Evolutionary conservation across 208 protist species (phyloP).

Genomic region (Naegleria lovaniensis): DNA sequence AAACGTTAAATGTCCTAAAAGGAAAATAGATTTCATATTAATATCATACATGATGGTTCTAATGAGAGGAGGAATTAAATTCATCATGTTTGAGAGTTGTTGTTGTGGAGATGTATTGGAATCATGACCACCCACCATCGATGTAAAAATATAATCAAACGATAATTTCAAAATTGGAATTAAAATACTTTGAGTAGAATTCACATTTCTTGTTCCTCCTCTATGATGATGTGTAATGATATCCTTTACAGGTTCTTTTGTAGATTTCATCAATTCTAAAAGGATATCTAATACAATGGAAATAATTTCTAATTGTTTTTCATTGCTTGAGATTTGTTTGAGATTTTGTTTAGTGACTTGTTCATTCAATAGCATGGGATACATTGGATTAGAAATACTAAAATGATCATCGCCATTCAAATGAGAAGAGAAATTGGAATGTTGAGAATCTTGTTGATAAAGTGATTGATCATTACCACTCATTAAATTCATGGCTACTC

Average conservation of each 20-base stretch:
- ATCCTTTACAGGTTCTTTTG: not conserved
- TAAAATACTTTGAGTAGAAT: not conserved
- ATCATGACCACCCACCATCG: not conserved
- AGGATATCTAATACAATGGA: not conserved
- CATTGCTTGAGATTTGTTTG: not conserved
- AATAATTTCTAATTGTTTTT: not conserved
- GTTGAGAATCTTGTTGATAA: too few relatives aligned
- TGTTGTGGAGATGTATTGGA: not conserved
- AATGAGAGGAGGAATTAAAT: not conserved
- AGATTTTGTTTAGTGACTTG: not conserved
- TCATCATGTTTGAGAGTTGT: not conserved
- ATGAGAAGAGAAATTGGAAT: too few relatives aligned
- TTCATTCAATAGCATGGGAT: not conserved
- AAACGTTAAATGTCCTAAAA: not conserved
- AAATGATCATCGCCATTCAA: too few relatives aligned
- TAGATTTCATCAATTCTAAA: not conserved
- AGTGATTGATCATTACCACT: not conserved
- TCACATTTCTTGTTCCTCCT: not conserved
- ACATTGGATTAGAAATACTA: too few relatives aligned
- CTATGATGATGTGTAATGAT: not conserved
- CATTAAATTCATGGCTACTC: not conserved
- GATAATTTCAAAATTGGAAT: not conserved
- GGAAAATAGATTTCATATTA: not conserved
- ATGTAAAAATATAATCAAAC: not conserved
- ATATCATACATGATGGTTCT: constrained; percentile 1